Conservation (phyloP, 768 basidiomycete species). For the Tricholoma bakamatsutake region DNA sequence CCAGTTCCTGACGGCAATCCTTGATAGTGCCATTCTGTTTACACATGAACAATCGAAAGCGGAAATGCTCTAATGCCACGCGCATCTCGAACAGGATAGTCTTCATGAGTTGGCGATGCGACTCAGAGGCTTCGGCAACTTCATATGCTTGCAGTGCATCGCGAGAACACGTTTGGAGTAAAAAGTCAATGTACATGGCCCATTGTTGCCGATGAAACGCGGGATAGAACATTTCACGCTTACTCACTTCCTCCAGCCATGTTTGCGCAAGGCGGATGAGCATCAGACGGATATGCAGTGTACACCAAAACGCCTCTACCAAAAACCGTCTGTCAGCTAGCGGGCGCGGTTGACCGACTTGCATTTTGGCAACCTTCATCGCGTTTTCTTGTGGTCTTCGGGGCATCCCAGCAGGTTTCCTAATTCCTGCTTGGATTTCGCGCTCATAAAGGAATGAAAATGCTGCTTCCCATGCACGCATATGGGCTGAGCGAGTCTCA, state of each 20-base stretch:
- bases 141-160: conserved; percentile 42
- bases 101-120: conserved; percentile 46
- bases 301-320: conserved; percentile 55
- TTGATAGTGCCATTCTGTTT: conserved; percentile 20
- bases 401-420: no score
- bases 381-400: conserved; percentile 41
- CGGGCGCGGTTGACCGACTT: conserved; percentile 53
- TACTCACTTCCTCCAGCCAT: conserved; percentile 31
- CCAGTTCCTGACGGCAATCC: conserved; percentile 18
- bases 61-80: conserved; percentile 42
- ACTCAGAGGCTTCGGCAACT: conserved; percentile 43
- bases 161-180: conserved; percentile 37
- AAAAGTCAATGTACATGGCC: conserved; percentile 40
- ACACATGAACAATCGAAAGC: conserved; percentile 37
- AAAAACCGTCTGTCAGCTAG: conserved; percentile 53
- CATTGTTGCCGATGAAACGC: conserved; percentile 33
- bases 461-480: conserved; percentile 56
- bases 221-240: conserved; percentile 12
- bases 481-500: conserved; percentile 47
- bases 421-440: conserved; percentile 42
- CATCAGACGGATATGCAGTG: conserved; percentile 46
- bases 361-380: conserved; percentile 42
- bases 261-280: conserved; percentile 38
- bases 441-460: conserved; percentile 44
- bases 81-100: conserved; percentile 39